Percentiles rank a stretch among this genome's conserved stretches.
Evolutionary conservation across 148 eudicot species (phyloP).

Genomic region (Spergularia marina): DNA sequence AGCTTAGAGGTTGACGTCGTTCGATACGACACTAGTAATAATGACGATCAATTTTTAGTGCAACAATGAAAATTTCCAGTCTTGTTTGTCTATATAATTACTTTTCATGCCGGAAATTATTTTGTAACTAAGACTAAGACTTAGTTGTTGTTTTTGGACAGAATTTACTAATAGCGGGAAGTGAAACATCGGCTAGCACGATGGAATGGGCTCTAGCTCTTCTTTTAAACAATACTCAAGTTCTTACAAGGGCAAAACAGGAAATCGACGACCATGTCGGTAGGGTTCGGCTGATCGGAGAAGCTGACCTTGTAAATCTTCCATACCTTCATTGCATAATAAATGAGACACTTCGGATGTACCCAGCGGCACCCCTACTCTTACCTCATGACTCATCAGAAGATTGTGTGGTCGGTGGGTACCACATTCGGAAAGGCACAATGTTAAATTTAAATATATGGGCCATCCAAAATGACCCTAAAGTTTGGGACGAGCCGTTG

Average conservation of each 20-base stretch:
- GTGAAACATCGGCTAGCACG: constrained; percentile 18
- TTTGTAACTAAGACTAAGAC: not conserved
- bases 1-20: too few species aligned
- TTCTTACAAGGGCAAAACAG: not conserved
- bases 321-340: constrained; percentile 22
- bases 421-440: constrained; percentile 3
- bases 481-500: constrained; percentile 16
- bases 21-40: too few species aligned
- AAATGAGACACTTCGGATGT: constrained; percentile 25
- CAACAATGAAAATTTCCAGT: too few species aligned
- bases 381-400: constrained; percentile 18
- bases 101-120: too few species aligned
- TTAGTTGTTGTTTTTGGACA: not conserved
- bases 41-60: too few species aligned
- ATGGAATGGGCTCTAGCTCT: constrained; percentile 21
- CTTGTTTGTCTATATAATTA: too few species aligned
- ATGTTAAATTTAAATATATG: constrained; percentile 18
- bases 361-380: constrained; percentile 8
- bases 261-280: constrained; percentile 16
- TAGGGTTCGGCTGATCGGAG: constrained; percentile 7
- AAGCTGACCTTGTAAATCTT: constrained; percentile 13
- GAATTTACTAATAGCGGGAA: constrained; percentile 18
- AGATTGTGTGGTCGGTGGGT: constrained; percentile 18
- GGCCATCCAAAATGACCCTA: constrained; percentile 22
- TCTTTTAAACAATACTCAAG: not conserved